Evolutionary conservation across 306 rosid genomes (phyloP), one percentile per base, ranked within the genome.

Genomic region (Citrullus mucosospermus): DNA sequence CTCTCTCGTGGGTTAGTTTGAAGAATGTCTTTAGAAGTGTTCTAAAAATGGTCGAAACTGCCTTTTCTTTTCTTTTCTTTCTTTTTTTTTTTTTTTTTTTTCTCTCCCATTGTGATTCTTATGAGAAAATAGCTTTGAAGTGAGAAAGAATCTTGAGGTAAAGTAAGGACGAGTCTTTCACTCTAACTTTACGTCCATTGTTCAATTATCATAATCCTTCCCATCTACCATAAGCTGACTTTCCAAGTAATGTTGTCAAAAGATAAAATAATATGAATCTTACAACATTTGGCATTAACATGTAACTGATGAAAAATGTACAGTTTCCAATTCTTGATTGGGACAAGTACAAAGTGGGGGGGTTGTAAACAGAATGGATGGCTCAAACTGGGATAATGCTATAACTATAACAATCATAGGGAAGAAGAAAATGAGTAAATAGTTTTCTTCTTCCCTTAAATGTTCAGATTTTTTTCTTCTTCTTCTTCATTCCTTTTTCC

Each of bases 291-390:
- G 81, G 46, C 76, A 75, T 77, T 32, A 57, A 75, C 46, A 41
- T 38, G 72, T 36, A 69, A 80, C 59, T 11, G 72, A 63, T 71
- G 28, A 79, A 68, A 89, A 86, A 89, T 90, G 86, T 91, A 89
- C 93, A 88, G 78, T 78, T 80, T 82, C 87, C 86, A 86, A 84
- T 83, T 81, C 83, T 84, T 85, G 85, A 87, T 80, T 72, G 87
- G 80, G 84, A 82, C 80, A 84, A 85, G 80, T 86, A 86, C 80
- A 83, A 85, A 81, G 71, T 65, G 48, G 81, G 81, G 65, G 73
- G 78, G 77, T 81, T 63, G 82, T 81, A 77, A 86, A 77, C 77
- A 82, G 75, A 83, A 63, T 46, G 75, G 60, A 78, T 83, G 82
- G 83, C 84, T 81, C 82, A 84, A 87, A 86, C 78, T 88, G 91